These are phyloP conservation scores for Fusarium pseudoanthophilum DNA, from an alignment of 2,329 filamentous ascomycete genomes.

Conservation along the genomic window DNA sequence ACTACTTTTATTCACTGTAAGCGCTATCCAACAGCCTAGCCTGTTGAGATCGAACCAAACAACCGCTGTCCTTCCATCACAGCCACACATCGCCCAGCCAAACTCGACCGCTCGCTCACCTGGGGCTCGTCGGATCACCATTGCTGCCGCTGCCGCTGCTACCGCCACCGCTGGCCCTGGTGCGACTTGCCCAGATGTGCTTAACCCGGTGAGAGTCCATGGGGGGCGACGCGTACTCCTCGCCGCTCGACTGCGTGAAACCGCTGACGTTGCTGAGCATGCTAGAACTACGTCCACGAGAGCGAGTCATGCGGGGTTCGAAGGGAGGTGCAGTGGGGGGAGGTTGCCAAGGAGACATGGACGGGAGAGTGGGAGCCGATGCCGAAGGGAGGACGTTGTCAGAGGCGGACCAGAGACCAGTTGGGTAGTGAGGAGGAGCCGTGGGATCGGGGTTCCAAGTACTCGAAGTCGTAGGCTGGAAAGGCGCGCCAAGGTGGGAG, in stretches of 20 bases:
- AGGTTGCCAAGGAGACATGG: conserved; percentile 50
- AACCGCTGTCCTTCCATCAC: conserved; percentile 16
- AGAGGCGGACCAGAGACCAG: conserved; percentile 52
- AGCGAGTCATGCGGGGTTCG: conserved; percentile 53
- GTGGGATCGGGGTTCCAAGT: conserved; percentile 52
- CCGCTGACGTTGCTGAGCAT: conserved; percentile 76
- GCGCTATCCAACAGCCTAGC: conserved; percentile 42
- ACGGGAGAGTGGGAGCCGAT: conserved; percentile 46
- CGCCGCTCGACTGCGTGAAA: conserved; percentile 70
- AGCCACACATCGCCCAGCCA: background rate
- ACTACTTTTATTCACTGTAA: conserved; percentile 45
- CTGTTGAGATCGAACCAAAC: conserved; percentile 25
- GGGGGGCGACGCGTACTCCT: conserved; percentile 52
- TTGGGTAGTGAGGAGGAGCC: conserved; percentile 49
- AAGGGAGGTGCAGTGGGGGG: conserved; percentile 53
- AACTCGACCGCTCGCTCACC: conserved; percentile 21
- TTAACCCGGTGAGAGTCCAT: conserved; percentile 33
- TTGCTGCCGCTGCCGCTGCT: conserved; percentile 63
- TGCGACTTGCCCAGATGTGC: conserved; percentile 43
- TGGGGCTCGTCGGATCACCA: conserved; percentile 63
- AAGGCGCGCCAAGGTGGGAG: conserved; percentile 42
- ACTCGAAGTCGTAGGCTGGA: conserved; percentile 39
- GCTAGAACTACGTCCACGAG: conserved; percentile 69
- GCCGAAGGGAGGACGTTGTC: conserved; percentile 49
- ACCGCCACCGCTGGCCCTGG: conserved; percentile 50